These are phyloP conservation scores for Ilyonectria destructans DNA, from an alignment of 2,329 filamentous ascomycete genomes.

Conservation along the genomic window DNA sequence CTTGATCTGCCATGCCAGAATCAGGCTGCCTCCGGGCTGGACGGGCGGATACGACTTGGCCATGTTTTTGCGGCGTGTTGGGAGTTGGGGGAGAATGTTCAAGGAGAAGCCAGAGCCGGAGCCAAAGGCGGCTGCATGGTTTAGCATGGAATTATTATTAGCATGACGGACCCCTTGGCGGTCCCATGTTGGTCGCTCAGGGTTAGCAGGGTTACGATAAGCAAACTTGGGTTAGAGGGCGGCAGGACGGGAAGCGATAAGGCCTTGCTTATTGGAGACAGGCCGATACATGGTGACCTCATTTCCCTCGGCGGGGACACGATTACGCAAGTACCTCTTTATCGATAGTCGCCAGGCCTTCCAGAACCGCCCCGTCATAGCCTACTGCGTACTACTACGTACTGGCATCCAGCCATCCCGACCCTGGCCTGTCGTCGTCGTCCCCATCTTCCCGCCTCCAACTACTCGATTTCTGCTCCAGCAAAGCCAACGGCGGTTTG, in stretches of 20 bases:
- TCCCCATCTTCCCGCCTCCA: constrained; percentile 17
- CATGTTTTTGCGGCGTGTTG: constrained; percentile 45
- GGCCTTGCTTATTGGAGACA: constrained; percentile 6
- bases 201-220: constrained; percentile 39
- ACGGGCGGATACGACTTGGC: constrained; percentile 79
- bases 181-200: constrained; percentile 1
- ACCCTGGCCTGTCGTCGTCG: constrained; percentile 15
- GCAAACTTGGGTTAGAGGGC: constrained; percentile 13
- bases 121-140: constrained; percentile 6
- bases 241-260: constrained; percentile 13
- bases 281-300: background rate
- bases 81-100: constrained; percentile 29
- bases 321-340: constrained; percentile 12
- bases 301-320: background rate
- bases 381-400: too few species aligned
- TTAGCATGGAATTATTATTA: constrained; percentile 14
- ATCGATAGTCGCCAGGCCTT: constrained; percentile 1
- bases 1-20: constrained; percentile 95
- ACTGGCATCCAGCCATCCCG: background rate
- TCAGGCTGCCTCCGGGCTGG: constrained; percentile 92
- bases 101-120: constrained; percentile 32
- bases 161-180: constrained; percentile 13
- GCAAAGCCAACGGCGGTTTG: constrained; percentile 37
- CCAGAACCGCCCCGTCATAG: background rate
- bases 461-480: constrained; percentile 11